Conservation (phyloP, 2,329 filamentous ascomycete genomes). For the Rhexocercosporidium sp. region DNA sequence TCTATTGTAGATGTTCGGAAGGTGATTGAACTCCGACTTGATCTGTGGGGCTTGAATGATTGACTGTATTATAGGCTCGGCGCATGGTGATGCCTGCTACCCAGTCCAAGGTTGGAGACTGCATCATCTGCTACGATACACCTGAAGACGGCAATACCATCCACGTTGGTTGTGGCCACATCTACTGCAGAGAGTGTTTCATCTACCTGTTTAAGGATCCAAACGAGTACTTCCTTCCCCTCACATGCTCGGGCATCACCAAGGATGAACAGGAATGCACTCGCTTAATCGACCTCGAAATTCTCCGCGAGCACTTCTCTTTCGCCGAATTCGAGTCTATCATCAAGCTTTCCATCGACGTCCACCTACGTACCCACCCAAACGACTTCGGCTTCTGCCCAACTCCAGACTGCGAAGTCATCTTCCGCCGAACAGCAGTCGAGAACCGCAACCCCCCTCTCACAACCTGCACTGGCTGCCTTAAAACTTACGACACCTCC, state of each 20-base stretch:
- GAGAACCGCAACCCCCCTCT: background rate
- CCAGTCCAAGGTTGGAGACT: background rate
- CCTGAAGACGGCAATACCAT: background rate
- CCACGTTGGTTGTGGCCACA: background rate
- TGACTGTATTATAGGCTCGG: background rate
- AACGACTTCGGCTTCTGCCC: conserved; percentile 43
- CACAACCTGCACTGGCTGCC: conserved; percentile 1
- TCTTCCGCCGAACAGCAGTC: conserved; percentile 46
- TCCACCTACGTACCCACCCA: conserved; percentile 43
- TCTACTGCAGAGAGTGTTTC: conserved; percentile 1
- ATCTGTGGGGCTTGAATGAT: background rate
- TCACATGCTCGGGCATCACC: background rate
- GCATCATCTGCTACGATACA: background rate
- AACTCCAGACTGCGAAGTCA: conserved; percentile 49
- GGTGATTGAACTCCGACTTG: background rate
- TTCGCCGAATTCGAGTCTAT: conserved; percentile 45
- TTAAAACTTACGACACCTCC: background rate
- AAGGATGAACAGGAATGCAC: background rate
- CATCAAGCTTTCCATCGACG: conserved; percentile 45
- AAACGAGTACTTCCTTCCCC: background rate
- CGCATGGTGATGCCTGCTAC: background rate
- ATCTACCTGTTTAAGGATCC: background rate
- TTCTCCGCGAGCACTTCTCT: conserved; percentile 37
- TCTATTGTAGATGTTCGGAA: background rate
- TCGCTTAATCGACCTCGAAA: background rate